Evolutionary conservation across 1,284 basidiomycete genomes (phyloP).

Genomic region (Boletus semigastroideus): DNA sequence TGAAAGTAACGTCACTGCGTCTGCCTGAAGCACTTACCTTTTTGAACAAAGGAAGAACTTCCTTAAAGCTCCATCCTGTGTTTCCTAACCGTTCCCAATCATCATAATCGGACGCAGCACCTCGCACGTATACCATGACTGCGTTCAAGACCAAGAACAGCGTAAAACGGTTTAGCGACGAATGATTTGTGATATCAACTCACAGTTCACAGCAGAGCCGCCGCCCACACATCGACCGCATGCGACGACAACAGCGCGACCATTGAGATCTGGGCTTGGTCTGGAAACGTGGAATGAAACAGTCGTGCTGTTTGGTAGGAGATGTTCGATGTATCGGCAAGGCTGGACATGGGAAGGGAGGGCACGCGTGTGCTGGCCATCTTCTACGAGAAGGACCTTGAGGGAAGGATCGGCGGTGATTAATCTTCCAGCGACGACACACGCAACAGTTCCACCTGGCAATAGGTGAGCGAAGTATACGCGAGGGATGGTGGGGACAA

Average conservation of each 20-base stretch:
- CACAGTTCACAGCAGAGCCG: conserved; percentile 60
- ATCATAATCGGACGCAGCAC: conserved; percentile 56
- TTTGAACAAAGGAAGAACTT: conserved; percentile 49
- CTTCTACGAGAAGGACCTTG: conserved; percentile 21
- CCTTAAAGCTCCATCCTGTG: conserved; percentile 48
- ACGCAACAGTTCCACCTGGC: conserved; percentile 21
- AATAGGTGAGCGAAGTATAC: not conserved
- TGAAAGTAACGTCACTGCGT: not conserved
- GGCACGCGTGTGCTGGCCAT: conserved; percentile 23
- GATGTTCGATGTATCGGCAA: conserved; percentile 41
- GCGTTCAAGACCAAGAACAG: not conserved
- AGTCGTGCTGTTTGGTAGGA: conserved; percentile 39
- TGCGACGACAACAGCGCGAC: conserved; percentile 43
- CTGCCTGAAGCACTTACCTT: conserved; percentile 36
- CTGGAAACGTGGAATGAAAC: conserved; percentile 43
- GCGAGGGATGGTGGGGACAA: not conserved
- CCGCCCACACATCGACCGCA: conserved; percentile 55
- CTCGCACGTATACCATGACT: conserved; percentile 57
- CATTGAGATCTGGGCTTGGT: conserved; percentile 43
- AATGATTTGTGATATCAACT: conserved; percentile 14
- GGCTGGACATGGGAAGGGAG: conserved; percentile 50
- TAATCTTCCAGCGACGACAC: conserved; percentile 20
- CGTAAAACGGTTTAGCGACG: not conserved
- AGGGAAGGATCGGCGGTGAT: conserved; percentile 14
- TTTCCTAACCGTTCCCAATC: conserved; percentile 54